These are phyloP conservation scores for Apiospora pterosperma DNA, from an alignment of 2,329 filamentous ascomycete species.

Conservation along the genomic window DNA sequence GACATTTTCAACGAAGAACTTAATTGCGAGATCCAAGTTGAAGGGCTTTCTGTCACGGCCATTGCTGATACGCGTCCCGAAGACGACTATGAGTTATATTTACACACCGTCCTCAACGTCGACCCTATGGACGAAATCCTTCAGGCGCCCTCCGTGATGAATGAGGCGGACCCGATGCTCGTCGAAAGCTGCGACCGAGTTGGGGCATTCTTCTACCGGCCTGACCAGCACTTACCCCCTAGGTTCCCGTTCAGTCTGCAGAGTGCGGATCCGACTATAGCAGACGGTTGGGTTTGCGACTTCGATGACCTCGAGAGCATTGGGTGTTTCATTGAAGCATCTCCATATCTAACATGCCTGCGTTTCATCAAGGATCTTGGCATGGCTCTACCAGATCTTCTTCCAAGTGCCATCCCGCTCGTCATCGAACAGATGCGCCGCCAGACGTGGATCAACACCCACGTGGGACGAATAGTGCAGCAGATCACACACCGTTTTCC, in stretches of 20 bases:
- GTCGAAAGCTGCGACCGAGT: slow-evolving; percentile 34
- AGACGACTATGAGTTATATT: slow-evolving; percentile 27
- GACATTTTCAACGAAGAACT: slow-evolving; percentile 23
- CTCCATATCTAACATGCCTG: slow-evolving; percentile 27
- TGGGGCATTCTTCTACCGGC: slow-evolving; percentile 24
- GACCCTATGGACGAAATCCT: slow-evolving; percentile 39
- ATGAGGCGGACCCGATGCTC: slow-evolving; percentile 19
- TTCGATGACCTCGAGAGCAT: slow-evolving; percentile 11
- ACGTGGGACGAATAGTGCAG: slow-evolving; percentile 28
- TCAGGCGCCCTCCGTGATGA: background rate
- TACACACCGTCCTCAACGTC: slow-evolving; percentile 30
- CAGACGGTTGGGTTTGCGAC: background rate
- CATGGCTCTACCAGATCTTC: slow-evolving; percentile 17
- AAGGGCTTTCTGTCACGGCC: slow-evolving; percentile 24
- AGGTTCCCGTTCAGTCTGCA: too few relatives aligned
- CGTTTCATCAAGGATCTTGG: slow-evolving; percentile 24
- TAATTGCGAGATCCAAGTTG: slow-evolving; percentile 23
- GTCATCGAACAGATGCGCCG: slow-evolving; percentile 29
- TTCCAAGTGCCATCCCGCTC: slow-evolving; percentile 18
- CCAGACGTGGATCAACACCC: slow-evolving; percentile 26
- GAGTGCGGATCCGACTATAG: background rate
- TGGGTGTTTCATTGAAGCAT: slow-evolving; percentile 27
- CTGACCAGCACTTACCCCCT: background rate
- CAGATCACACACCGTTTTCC: slow-evolving; percentile 38
- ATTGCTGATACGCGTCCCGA: slow-evolving; percentile 22